Evolutionary conservation across 495 filamentous ascomycete genomes (phyloP).

Genomic region (Xanthoparmelia taractica): DNA sequence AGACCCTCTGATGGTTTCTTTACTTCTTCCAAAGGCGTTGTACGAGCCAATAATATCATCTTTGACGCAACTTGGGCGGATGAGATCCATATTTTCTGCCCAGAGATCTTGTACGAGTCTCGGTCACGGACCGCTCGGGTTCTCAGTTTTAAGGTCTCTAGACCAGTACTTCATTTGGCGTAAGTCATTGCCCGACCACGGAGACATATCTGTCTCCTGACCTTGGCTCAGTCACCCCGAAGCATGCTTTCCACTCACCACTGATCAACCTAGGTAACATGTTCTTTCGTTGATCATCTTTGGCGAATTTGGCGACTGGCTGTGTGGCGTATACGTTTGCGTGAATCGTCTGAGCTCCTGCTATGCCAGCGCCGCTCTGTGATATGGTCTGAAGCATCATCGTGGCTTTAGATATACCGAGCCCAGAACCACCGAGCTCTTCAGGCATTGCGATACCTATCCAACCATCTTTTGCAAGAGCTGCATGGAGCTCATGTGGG

Average conservation of each 20-base stretch:
- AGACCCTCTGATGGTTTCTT: slow-evolving; percentile 61
- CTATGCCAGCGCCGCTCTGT: slow-evolving; percentile 69
- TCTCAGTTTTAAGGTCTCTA: slow-evolving; percentile 62
- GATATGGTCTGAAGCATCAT: slow-evolving; percentile 82
- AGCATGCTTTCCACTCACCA: slow-evolving; percentile 61
- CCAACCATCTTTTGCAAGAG: slow-evolving; percentile 73
- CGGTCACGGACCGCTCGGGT: slow-evolving; percentile 50
- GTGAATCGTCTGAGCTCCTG: slow-evolving; percentile 69
- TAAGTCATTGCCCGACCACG: slow-evolving; percentile 5
- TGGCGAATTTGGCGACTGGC: slow-evolving; percentile 64
- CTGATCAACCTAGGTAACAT: slow-evolving; percentile 63
- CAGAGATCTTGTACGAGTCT: slow-evolving; percentile 53
- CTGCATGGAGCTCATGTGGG: slow-evolving; percentile 64
- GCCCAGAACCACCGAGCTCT: slow-evolving; percentile 60
- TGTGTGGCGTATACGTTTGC: slow-evolving; percentile 75
- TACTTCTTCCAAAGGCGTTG: slow-evolving; percentile 57
- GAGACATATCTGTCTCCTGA: slow-evolving; percentile 8
- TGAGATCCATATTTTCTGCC: slow-evolving; percentile 81
- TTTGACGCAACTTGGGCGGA: slow-evolving; percentile 68
- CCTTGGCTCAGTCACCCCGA: slow-evolving; percentile 54
- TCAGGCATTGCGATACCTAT: slow-evolving; percentile 71
- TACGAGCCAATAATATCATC: slow-evolving; percentile 73
- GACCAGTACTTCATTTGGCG: slow-evolving; percentile 49
- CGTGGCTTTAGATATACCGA: slow-evolving; percentile 74
- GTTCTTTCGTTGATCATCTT: slow-evolving; percentile 46